A percentile compares a stretch with the other conserved stretches of the same genome.
These are phyloP conservation scores for Papilionanthe hybrid DNA, from an alignment of 116 monocot genomes.

Conservation along the genomic window DNA sequence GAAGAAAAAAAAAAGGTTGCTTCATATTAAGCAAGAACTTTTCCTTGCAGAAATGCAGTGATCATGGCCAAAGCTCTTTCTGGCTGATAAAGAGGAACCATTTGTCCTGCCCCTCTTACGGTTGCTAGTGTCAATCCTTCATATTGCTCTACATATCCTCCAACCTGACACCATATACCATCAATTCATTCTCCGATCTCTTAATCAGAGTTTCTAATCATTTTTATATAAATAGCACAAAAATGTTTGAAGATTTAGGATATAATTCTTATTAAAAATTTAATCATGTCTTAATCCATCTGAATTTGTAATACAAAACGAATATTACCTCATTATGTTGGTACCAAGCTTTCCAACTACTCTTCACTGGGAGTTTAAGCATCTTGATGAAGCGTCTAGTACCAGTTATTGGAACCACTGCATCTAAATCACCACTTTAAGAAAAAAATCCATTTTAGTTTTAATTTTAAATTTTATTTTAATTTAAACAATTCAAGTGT, in stretches of 20 bases:
- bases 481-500: not conserved
- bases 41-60: too few species aligned
- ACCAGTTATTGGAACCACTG: constrained; percentile 19
- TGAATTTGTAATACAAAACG: not conserved
- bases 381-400: constrained; percentile 18
- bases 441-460: not conserved
- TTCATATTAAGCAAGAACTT: constrained; percentile 5
- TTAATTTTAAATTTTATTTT: not conserved
- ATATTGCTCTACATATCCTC: constrained; percentile 40
- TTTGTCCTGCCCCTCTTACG: constrained; percentile 44
- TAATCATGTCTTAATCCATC: not conserved
- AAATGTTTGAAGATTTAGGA: not conserved
- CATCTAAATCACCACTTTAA: constrained; percentile 34
- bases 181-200: not conserved
- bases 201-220: not conserved
- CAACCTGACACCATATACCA: constrained; percentile 22
- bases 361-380: constrained; percentile 16
- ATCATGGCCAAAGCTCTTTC: constrained; percentile 33
- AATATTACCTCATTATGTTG: constrained; percentile 5
- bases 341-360: constrained; percentile 21
- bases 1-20: too few species aligned
- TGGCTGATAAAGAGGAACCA: constrained; percentile 43
- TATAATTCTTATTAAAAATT: not conserved
- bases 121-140: constrained; percentile 34
- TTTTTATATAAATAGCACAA: too few species aligned